phyloP scores from a whole-genome alignment of 805 yeast genomes.

The Myxozyma vanderwaltii region DNA sequence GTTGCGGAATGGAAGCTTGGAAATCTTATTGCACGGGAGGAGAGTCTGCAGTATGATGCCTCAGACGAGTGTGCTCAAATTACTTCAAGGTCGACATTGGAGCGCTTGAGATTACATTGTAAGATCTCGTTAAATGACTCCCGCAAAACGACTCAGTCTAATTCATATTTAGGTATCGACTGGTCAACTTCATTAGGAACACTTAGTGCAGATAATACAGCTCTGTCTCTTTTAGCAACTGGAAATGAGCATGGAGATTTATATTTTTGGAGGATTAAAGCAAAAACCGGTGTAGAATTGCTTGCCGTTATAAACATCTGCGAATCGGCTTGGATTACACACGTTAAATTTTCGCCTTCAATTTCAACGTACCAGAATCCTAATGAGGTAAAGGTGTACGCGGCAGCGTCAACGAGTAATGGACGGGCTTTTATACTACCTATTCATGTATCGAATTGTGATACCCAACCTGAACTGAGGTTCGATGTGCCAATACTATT shows the following conservation, averaged over 20 bases:
- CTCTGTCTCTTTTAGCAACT: conserved; percentile 23
- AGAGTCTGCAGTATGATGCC: not conserved
- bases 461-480: not conserved
- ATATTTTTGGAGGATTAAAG: conserved; percentile 14
- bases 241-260: conserved; percentile 28
- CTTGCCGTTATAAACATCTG: not conserved
- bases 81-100: not conserved
- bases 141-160: not conserved
- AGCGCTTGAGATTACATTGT: conserved; percentile 23
- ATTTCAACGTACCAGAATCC: not conserved
- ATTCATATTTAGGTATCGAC: conserved; percentile 10
- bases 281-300: not conserved
- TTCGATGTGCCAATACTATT: not conserved
- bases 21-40: not conserved
- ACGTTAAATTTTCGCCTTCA: conserved; percentile 22
- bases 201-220: not conserved
- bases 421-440: not conserved
- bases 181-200: conserved; percentile 23
- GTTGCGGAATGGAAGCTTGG: not conserved
- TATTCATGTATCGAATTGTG: not conserved
- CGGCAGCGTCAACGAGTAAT: conserved; percentile 3
- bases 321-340: conserved; percentile 16
- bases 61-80: not conserved
- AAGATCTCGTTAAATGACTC: not conserved
- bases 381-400: not conserved